Percentiles rank a stretch among this genome's conserved stretches.
Evolutionary conservation across 371 early-diverging fungal species (phyloP).

Genomic region (Circinella umbellata): DNA sequence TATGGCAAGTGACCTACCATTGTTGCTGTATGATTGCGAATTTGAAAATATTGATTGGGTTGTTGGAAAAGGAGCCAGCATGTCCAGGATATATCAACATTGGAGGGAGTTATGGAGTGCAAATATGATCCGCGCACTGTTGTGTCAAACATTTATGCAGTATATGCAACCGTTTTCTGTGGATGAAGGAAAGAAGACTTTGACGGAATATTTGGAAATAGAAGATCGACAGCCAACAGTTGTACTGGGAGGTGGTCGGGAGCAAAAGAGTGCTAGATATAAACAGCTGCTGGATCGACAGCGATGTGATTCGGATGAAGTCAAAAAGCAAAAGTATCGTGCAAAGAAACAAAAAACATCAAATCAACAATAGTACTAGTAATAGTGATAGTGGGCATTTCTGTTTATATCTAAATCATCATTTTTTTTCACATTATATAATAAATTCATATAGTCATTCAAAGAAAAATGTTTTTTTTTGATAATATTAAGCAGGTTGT

Average conservation of each 20-base stretch:
- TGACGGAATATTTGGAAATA: slow-evolving; percentile 11
- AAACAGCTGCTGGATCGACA: slow-evolving; percentile 34
- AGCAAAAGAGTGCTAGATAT: slow-evolving; percentile 32
- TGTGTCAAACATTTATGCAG: slow-evolving; percentile 27
- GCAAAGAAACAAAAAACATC: slow-evolving; percentile 38
- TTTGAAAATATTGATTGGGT: slow-evolving; percentile 67
- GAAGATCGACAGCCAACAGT: slow-evolving; percentile 21
- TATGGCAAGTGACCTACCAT: slow-evolving; percentile 84
- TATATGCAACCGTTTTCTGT: slow-evolving; percentile 15
- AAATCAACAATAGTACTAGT: too few species aligned
- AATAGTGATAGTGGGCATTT: too few species aligned
- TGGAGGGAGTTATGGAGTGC: slow-evolving; percentile 58
- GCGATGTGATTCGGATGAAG: slow-evolving; percentile 49
- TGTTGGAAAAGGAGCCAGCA: slow-evolving; percentile 30
- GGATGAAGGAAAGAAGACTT: slow-evolving; percentile 4
- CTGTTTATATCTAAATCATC: too few species aligned
- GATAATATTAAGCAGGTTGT: too few species aligned
- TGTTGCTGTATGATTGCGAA: slow-evolving; percentile 89
- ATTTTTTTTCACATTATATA: too few species aligned
- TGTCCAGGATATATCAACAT: slow-evolving; percentile 31
- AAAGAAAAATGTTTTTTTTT: too few species aligned
- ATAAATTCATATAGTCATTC: too few species aligned
- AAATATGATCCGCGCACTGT: slow-evolving; percentile 51
- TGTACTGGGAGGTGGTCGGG: slow-evolving; percentile 44
- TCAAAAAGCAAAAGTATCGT: slow-evolving; percentile 47